Conservation (phyloP, 2,329 filamentous ascomycete genomes). For the Cadophora sp. region DNA sequence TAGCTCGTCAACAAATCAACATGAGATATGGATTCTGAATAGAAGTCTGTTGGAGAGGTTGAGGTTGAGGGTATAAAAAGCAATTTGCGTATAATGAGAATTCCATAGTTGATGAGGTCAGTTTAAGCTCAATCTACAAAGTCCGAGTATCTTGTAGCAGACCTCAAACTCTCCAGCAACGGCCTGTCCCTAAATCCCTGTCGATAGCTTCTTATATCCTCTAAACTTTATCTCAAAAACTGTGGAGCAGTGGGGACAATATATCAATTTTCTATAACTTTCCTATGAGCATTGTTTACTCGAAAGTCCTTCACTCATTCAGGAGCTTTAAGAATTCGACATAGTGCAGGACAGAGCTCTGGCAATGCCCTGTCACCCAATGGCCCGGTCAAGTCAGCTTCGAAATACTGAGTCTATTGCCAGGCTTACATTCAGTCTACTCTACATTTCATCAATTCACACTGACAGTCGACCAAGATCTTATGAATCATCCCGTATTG, state of each 20-base stretch:
- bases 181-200: slow-evolving; percentile 3
- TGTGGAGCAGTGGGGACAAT: not conserved
- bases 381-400: not conserved
- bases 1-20: slow-evolving; percentile 14
- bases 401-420: not conserved
- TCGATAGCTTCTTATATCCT: slow-evolving; percentile 5
- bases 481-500: slow-evolving; percentile 9
- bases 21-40: not conserved
- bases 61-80: not conserved
- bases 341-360: too few relatives aligned
- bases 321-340: not conserved
- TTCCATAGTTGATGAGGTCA: not conserved
- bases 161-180: not conserved
- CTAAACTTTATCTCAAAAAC: not conserved
- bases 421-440: not conserved
- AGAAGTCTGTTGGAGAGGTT: not conserved
- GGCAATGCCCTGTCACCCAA: not conserved
- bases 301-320: not conserved
- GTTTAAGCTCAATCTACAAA: not conserved
- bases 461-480: not conserved
- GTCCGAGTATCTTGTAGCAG: not conserved
- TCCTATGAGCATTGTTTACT: not conserved
- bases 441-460: not conserved
- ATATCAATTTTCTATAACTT: not conserved
- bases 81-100: not conserved